Evolutionary conservation across 306 rosid genomes (phyloP), one percentile per base, ranked within the genome.

Genomic region (Trifolium dubium): DNA sequence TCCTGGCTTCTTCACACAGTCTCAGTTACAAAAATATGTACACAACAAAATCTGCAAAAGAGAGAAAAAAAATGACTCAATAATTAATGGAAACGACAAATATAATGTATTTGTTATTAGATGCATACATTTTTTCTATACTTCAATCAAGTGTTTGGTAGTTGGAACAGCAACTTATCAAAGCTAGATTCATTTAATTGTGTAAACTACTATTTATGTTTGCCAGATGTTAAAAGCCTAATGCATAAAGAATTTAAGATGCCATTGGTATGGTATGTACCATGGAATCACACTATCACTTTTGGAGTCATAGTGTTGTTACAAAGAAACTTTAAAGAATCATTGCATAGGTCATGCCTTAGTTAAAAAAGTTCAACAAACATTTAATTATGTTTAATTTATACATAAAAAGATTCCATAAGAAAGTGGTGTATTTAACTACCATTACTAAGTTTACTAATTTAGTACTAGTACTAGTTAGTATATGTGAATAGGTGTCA

Each of bases 21-120:
- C 73, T 74, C 71, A 78, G 72, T 64, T 35, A 76, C 78, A 76
- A 77, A 80, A 84, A 70, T 60, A 79, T 74, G 34, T 81, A 78
- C 83, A 65, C 49, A 66, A 39, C 69, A 84, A 60, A 74, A 59
- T 81, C 85, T 84, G 79, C 74, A 67, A 81, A 81, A 40, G 29
- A 30, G 31, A 35, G 34, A 3, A 41, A 73, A 41, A 67, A 10
- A 31, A 63, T 28, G 4, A 40, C 75, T 83, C 83, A 83, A 78
- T 47, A 29, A 12, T 44, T 67, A 31, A 30, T 30, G 71, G 53
- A 77, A 67, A 78, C 60, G 76, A 77, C 79, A 77, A 77, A 69
- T 69, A 10, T 35, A 69, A 69, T 66, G 47, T 31, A 56, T 56
- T 56, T 23, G 35, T 55, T 60, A 76, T 76, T 39, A 44, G 61